Conservation (phyloP, 2,329 filamentous ascomycete genomes). For the Pseudocercospora fuligena region DNA sequence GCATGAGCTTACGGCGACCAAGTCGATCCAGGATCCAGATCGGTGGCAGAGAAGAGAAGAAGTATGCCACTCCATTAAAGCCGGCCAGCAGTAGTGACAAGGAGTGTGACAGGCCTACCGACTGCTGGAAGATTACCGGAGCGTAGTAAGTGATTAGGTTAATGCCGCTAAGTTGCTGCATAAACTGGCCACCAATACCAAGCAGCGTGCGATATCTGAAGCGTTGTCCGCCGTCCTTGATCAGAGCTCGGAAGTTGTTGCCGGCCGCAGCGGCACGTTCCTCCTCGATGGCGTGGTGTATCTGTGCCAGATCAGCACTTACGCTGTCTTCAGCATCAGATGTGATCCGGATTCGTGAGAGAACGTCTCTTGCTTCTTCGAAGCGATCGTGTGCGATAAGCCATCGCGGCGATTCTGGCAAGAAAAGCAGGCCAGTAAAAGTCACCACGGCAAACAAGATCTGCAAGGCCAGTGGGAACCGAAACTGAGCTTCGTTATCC, state of each 20-base stretch:
- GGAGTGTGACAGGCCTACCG: slow-evolving; percentile 54
- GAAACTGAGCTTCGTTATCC: slow-evolving; percentile 43
- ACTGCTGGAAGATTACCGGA: slow-evolving; percentile 49
- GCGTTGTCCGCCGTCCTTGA: slow-evolving; percentile 51
- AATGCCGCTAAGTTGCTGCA: slow-evolving; percentile 49
- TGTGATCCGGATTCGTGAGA: slow-evolving; percentile 31
- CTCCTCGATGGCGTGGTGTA: slow-evolving; percentile 48
- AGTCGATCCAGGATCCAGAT: slow-evolving; percentile 61
- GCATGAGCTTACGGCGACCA: slow-evolving; percentile 51
- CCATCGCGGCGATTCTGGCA: slow-evolving; percentile 47
- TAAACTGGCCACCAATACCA: slow-evolving; percentile 52
- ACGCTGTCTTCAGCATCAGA: slow-evolving; percentile 35
- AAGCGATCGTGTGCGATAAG: slow-evolving; percentile 33
- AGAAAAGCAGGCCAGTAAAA: slow-evolving; percentile 42
- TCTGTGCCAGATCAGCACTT: slow-evolving; percentile 42
- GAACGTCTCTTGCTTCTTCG: slow-evolving; percentile 40
- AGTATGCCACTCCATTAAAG: slow-evolving; percentile 56
- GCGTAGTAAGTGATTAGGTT: slow-evolving; percentile 42
- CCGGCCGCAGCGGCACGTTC: slow-evolving; percentile 45
- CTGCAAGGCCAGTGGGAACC: slow-evolving; percentile 52
- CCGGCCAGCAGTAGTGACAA: slow-evolving; percentile 49
- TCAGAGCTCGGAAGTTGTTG: slow-evolving; percentile 41
- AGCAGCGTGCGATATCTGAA: slow-evolving; percentile 49
- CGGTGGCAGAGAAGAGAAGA: slow-evolving; percentile 45
- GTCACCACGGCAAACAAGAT: slow-evolving; percentile 45